Evolutionary conservation across 1,284 basidiomycete genomes (phyloP).

Genomic region (Coniferiporia sulphurascens): DNA sequence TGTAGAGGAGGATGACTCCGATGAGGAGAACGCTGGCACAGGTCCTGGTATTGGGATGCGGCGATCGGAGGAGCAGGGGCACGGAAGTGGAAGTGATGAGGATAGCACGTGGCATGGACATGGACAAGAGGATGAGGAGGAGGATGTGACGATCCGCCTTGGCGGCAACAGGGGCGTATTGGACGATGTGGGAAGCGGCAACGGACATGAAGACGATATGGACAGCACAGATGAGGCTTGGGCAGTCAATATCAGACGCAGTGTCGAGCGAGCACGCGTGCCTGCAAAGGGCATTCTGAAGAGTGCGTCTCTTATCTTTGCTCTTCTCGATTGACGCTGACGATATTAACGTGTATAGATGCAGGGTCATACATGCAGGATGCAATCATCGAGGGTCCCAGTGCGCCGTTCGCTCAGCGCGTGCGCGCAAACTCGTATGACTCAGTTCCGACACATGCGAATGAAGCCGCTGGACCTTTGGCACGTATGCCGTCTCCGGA

Average conservation of each 20-base stretch:
- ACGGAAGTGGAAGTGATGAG: conserved; percentile 69
- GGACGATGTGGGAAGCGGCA: conserved; percentile 19
- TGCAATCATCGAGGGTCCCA: conserved; percentile 40
- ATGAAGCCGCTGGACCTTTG: conserved; percentile 60
- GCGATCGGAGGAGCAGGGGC: conserved; percentile 28
- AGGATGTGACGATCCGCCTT: conserved; percentile 71
- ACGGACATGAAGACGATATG: conserved; percentile 47
- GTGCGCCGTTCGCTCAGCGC: conserved; percentile 41
- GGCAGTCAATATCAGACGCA: conserved; percentile 66
- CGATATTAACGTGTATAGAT: conserved; percentile 37
- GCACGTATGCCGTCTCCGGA: conserved; percentile 75
- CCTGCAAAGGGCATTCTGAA: conserved; percentile 89
- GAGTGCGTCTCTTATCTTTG: conserved; percentile 46
- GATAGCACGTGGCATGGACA: conserved; percentile 34
- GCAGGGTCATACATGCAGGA: conserved; percentile 61
- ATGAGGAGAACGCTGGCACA: conserved; percentile 32
- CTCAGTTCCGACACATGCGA: conserved; percentile 43
- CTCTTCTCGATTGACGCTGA: conserved; percentile 22
- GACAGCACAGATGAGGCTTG: conserved; percentile 62
- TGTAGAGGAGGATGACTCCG: conserved; percentile 64
- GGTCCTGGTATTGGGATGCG: conserved; percentile 26
- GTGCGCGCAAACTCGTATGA: conserved; percentile 79
- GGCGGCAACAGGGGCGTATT: conserved; percentile 36
- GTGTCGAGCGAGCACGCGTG: conserved; percentile 54
- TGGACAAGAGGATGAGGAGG: conserved; percentile 63